Conservation (phyloP, 768 basidiomycete genomes). For the Hypholoma sublateritium region DNA sequence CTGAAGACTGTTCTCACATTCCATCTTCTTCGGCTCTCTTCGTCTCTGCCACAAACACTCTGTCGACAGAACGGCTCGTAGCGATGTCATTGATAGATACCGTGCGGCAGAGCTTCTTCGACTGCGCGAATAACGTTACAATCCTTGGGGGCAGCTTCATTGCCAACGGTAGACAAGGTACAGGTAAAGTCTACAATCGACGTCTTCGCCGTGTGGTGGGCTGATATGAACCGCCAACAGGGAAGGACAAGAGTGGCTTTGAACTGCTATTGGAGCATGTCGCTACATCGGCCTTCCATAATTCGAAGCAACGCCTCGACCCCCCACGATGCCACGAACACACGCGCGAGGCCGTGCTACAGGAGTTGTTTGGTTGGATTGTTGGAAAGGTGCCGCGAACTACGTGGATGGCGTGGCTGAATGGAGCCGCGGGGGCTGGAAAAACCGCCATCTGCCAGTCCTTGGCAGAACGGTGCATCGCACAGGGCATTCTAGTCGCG, state of each 20-base stretch:
- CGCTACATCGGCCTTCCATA: conserved; percentile 10
- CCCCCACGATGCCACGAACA: conserved; percentile 14
- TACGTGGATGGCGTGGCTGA: conserved; percentile 12
- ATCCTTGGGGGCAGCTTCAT: no score
- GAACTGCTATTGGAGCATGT: conserved; percentile 4
- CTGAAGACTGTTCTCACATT: no score
- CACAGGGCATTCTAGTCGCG: neutral
- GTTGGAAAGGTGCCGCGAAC: neutral
- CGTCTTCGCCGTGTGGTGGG: no score
- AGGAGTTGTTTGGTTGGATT: conserved; percentile 11
- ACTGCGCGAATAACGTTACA: no score
- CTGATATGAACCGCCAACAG: no score
- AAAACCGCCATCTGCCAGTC: conserved; percentile 19
- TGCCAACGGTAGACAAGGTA: no score
- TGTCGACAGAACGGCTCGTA: no score
- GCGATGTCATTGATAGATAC: no score
- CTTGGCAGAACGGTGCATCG: conserved; percentile 13
- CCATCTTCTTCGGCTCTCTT: no score
- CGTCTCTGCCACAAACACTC: no score
- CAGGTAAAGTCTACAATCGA: no score
- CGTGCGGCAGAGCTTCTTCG: no score
- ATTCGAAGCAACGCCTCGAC: conserved; percentile 10
- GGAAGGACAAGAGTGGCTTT: neutral
- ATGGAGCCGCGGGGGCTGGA: conserved; percentile 16
- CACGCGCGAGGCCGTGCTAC: conserved; percentile 12